Conservation (phyloP, 306 rosid genomes). For the Lotus japonicus region DNA sequence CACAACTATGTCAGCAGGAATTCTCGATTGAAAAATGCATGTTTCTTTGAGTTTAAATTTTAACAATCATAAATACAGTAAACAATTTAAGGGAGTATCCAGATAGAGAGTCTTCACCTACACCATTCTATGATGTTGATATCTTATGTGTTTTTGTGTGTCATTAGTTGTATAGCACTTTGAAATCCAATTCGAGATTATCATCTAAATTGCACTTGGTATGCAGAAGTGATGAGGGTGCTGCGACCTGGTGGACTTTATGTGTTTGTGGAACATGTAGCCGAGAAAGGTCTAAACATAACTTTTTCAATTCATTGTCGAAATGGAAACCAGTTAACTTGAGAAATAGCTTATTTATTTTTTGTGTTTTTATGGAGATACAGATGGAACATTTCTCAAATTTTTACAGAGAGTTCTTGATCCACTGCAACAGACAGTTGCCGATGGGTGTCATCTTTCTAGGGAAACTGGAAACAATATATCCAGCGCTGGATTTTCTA, state of each 20-base stretch:
- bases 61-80: background rate
- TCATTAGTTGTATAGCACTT: background rate
- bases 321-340: background rate
- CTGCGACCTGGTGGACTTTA: slow-evolving; percentile 72
- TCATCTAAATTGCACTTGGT: background rate
- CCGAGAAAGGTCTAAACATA: slow-evolving; percentile 58
- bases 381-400: slow-evolving; percentile 64
- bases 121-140: background rate
- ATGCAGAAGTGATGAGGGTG: slow-evolving; percentile 76
- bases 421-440: slow-evolving; percentile 62
- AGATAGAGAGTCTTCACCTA: background rate
- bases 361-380: slow-evolving; percentile 15
- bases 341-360: background rate
- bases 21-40: no score
- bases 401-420: slow-evolving; percentile 56
- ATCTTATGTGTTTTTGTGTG: background rate
- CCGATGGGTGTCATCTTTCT: slow-evolving; percentile 78
- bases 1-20: no score
- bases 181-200: background rate
- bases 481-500: slow-evolving; percentile 60
- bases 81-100: background rate
- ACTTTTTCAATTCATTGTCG: slow-evolving; percentile 6
- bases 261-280: slow-evolving; percentile 76
- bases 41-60: background rate
- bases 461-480: slow-evolving; percentile 54